Conservation (phyloP, 179 eudicot species). For the Carnegiea gigantea region DNA sequence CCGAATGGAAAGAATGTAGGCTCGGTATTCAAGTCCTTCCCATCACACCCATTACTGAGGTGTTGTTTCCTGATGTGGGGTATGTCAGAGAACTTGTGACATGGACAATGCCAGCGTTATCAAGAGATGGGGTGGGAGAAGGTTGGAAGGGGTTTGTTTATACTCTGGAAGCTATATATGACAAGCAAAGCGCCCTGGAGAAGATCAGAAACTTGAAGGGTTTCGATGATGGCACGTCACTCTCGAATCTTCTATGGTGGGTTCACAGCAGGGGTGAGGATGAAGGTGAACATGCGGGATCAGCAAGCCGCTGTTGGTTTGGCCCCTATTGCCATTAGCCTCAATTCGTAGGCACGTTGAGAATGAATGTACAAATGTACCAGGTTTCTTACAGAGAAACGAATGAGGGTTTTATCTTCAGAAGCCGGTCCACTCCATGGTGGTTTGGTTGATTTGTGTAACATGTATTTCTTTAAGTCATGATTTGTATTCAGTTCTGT, state of each 20-base stretch:
- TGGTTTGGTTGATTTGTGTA: conserved; percentile 2
- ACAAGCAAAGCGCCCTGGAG: conserved; percentile 43
- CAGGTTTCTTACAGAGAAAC: background rate
- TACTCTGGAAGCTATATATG: conserved; percentile 67
- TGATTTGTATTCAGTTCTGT: background rate
- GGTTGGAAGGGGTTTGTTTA: conserved; percentile 74
- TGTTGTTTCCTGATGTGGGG: conserved; percentile 46
- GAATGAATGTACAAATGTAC: too few relatives aligned
- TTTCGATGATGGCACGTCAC: conserved; percentile 58
- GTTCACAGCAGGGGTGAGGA: conserved; percentile 43
- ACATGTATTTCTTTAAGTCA: background rate
- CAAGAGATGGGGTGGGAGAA: conserved; percentile 58
- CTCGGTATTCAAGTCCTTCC: conserved; percentile 69
- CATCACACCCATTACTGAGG: conserved; percentile 51
- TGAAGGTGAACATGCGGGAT: background rate
- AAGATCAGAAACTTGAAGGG: conserved; percentile 52
- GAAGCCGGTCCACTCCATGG: background rate
- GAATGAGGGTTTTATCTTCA: background rate
- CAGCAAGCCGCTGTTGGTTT: conserved; percentile 1
- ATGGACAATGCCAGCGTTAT: conserved; percentile 48
- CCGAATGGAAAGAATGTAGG: conserved; percentile 64
- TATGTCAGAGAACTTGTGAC: conserved; percentile 54
- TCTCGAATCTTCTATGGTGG: conserved; percentile 80
- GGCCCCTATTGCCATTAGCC: background rate
- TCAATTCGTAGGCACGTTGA: background rate